Evolutionary conservation across 177 flowering plant species (phyloP).

Genomic region (Vitis hybrid): DNA sequence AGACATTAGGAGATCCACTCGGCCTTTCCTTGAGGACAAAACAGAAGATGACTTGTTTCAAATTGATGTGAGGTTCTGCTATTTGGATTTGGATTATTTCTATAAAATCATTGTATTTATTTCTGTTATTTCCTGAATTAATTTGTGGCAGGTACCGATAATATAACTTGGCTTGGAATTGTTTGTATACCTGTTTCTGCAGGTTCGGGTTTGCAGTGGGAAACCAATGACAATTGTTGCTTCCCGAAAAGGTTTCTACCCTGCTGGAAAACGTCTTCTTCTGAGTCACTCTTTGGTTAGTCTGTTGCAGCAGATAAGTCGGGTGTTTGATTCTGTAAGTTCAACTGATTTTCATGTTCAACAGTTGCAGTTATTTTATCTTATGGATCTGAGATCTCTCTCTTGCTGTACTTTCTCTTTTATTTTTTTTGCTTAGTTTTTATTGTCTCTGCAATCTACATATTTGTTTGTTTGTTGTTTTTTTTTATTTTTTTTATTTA

Average conservation of each 20-base stretch:
- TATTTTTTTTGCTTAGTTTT: background rate
- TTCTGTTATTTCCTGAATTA: background rate
- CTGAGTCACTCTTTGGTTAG: constrained; percentile 62
- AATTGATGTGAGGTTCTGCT: constrained; percentile 66
- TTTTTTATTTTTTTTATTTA: background rate
- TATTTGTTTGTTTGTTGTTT: no score
- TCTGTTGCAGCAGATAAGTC: constrained; percentile 75
- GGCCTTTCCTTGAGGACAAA: constrained; percentile 78
- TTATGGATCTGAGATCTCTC: constrained; percentile 4
- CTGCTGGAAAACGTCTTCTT: constrained; percentile 67
- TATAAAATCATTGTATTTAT: background rate
- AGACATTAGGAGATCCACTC: constrained; percentile 80
- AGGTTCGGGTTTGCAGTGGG: constrained; percentile 84
- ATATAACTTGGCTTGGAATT: constrained; percentile 2
- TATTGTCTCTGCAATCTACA: background rate
- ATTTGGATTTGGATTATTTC: background rate
- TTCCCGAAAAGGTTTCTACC: constrained; percentile 75
- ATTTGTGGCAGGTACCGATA: background rate
- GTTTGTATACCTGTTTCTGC: constrained; percentile 10
- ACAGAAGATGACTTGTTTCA: constrained; percentile 81
- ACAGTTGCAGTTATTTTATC: background rate
- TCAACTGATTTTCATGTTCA: background rate
- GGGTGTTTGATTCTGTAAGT: constrained; percentile 78
- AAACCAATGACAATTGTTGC: constrained; percentile 80
- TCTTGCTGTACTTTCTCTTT: background rate